Evolutionary conservation across 2,329 filamentous ascomycete genomes (phyloP).

Genomic region (Alternaria gansuensis): DNA sequence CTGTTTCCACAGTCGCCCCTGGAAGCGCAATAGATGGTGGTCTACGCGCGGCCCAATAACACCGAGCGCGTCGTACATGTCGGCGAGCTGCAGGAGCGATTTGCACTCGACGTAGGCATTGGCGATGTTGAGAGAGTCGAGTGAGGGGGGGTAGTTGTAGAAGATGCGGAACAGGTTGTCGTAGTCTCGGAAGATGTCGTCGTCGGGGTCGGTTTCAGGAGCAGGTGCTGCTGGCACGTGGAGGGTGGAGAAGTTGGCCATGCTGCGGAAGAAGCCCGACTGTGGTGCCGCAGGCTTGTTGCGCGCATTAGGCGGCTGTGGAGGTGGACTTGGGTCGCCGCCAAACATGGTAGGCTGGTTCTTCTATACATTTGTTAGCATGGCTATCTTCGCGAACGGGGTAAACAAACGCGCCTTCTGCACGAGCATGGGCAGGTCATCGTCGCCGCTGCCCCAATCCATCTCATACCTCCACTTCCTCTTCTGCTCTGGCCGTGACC

Average conservation of each 20-base stretch:
- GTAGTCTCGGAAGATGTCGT: conserved; percentile 87
- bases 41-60: conserved; percentile 91
- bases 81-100: conserved; percentile 84
- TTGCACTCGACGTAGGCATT: conserved; percentile 95
- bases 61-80: conserved; percentile 89
- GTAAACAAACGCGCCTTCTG: conserved; percentile 68
- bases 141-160: conserved; percentile 86
- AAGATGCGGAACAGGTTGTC: conserved; percentile 95
- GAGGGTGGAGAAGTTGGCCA: conserved; percentile 76
- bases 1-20: conserved; percentile 90
- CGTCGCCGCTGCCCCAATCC: conserved; percentile 73
- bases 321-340: conserved; percentile 51
- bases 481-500: conserved; percentile 55
- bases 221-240: conserved; percentile 51
- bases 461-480: conserved; percentile 87
- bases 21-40: conserved; percentile 92
- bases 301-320: conserved; percentile 63
- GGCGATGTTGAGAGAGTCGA: conserved; percentile 88
- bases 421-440: conserved; percentile 86
- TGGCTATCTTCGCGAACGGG: not conserved
- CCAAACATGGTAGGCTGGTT: conserved; percentile 65
- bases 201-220: conserved; percentile 65
- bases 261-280: conserved; percentile 82
- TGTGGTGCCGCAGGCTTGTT: conserved; percentile 71
- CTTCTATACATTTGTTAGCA: conserved; percentile 30